phyloP scores from a whole-genome alignment of 2,329 filamentous ascomycete genomes.

The Nectriaceae sp. region DNA sequence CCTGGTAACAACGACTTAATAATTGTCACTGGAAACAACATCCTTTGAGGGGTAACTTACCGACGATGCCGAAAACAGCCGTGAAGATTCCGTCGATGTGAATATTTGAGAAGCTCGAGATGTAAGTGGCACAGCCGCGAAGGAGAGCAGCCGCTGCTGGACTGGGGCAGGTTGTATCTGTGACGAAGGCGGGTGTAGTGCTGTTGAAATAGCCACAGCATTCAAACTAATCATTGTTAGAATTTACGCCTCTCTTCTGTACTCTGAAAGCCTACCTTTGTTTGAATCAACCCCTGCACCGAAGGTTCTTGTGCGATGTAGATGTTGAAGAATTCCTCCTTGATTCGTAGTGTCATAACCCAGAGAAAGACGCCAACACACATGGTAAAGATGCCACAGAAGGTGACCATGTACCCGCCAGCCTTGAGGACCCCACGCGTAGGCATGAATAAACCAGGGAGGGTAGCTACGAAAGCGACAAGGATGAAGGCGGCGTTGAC shows the following conservation, averaged over 20 bases:
- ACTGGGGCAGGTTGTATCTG: slow-evolving; percentile 67
- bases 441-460: slow-evolving; percentile 71
- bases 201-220: slow-evolving; percentile 82
- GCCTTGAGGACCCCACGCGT: slow-evolving; percentile 70
- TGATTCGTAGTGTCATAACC: slow-evolving; percentile 72
- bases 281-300: slow-evolving; percentile 71
- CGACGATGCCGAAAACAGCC: slow-evolving; percentile 77
- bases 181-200: slow-evolving; percentile 71
- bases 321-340: slow-evolving; percentile 60
- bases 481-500: slow-evolving; percentile 74
- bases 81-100: slow-evolving; percentile 80
- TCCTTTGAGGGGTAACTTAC: slow-evolving; percentile 35
- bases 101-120: slow-evolving; percentile 68
- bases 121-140: slow-evolving; percentile 67
- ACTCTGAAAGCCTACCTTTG: slow-evolving; percentile 52
- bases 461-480: slow-evolving; percentile 65
- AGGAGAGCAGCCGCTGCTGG: slow-evolving; percentile 70
- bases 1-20: slow-evolving; percentile 35
- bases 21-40: neutral
- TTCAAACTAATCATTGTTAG: slow-evolving; percentile 55
- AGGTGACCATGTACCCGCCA: slow-evolving; percentile 64
- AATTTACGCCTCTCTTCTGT: neutral
- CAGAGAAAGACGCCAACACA: slow-evolving; percentile 68
- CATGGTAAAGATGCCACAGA: slow-evolving; percentile 65
- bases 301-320: slow-evolving; percentile 59